These are phyloP conservation scores for Carex myosuroides DNA, from an alignment of 176 grass and related monocot species.

Conservation along the genomic window DNA sequence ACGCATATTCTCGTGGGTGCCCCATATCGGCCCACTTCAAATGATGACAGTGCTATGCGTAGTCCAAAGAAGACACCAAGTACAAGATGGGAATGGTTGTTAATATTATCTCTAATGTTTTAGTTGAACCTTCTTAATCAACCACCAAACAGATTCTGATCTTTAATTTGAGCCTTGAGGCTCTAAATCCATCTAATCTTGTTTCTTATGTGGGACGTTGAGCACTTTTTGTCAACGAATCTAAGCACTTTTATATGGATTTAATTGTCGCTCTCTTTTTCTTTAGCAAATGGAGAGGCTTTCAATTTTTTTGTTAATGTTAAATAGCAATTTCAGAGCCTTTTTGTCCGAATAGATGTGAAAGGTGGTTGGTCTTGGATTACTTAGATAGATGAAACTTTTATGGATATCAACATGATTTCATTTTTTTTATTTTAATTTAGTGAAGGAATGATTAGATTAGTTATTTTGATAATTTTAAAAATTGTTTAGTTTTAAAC, in stretches of 20 bases:
- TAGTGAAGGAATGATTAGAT: no score
- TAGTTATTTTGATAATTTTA: no score
- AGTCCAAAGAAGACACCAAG: not conserved
- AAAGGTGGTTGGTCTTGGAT: not conserved
- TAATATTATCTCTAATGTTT: not conserved
- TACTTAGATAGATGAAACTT: not conserved
- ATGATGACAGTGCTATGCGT: not conserved
- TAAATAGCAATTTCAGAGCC: not conserved
- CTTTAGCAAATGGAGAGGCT: not conserved
- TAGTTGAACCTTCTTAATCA: constrained; percentile 28
- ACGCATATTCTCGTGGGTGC: not conserved
- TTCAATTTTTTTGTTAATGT: not conserved
- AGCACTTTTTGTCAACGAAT: constrained; percentile 6
- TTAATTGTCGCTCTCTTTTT: not conserved
- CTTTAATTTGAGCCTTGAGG: not conserved
- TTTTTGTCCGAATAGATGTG: not conserved
- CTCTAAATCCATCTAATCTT: constrained; percentile 6
- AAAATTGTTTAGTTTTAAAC: no score
- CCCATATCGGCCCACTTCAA: not conserved
- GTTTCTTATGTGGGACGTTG: constrained; percentile 10
- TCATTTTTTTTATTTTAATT: no score
- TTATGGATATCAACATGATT: not conserved
- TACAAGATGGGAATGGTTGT: not conserved
- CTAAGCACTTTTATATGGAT: not conserved
- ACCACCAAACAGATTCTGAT: constrained; percentile 24